These are phyloP conservation scores for Fomitopsis pulvina DNA, from an alignment of 768 basidiomycete species.

Conservation along the genomic window DNA sequence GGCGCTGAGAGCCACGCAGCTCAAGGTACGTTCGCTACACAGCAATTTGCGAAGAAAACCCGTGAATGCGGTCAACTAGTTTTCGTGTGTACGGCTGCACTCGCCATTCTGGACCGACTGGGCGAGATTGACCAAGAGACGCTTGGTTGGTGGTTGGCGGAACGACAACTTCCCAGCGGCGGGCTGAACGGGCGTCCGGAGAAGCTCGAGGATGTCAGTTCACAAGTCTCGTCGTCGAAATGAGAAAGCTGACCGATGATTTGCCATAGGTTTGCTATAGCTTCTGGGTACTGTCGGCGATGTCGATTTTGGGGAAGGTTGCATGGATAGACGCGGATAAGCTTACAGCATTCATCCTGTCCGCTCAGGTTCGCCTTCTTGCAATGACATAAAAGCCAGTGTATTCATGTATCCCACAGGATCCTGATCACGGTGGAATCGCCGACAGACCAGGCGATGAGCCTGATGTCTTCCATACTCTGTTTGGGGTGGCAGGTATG, in stretches of 20 bases:
- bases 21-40: constrained; percentile 50
- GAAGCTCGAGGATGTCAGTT: constrained; percentile 90
- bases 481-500: constrained; percentile 90
- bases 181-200: constrained; percentile 97
- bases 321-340: constrained; percentile 88
- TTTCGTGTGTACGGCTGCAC: constrained; percentile 81
- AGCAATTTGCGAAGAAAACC: no score
- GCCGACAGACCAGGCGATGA: constrained; percentile 91
- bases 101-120: constrained; percentile 81
- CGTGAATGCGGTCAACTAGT: constrained; percentile 51
- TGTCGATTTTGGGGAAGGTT: constrained; percentile 78
- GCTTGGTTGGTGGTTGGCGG: constrained; percentile 89
- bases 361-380: constrained; percentile 58
- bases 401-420: no score
- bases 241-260: not conserved
- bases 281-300: constrained; percentile 89
- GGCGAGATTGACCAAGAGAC: constrained; percentile 76
- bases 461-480: constrained; percentile 96
- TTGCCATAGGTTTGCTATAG: constrained; percentile 92
- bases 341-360: constrained; percentile 75
- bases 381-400: not conserved
- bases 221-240: not conserved
- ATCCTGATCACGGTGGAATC: constrained; percentile 86
- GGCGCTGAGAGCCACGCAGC: constrained; percentile 93
- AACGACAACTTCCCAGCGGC: constrained; percentile 88